Conservation (phyloP, 306 rosid species). For the Arachis stenosperma region DNA sequence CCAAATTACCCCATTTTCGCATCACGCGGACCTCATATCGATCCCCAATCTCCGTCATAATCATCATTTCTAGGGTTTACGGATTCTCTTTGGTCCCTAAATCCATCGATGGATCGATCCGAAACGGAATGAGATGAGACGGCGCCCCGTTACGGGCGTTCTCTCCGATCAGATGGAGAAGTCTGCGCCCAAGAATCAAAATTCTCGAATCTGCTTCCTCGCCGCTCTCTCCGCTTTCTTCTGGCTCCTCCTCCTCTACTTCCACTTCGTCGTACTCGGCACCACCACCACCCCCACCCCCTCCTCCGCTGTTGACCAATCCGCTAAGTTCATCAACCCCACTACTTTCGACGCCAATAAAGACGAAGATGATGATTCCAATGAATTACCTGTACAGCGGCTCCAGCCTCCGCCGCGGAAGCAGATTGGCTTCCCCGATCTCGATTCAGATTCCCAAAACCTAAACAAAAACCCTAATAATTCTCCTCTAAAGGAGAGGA, state of each 20-base stretch:
- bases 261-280: slow-evolving; percentile 77
- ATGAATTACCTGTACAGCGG: background rate
- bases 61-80: too few species aligned
- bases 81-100: too few species aligned
- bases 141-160: slow-evolving; percentile 65
- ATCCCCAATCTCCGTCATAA: too few species aligned
- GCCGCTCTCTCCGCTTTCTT: slow-evolving; percentile 69
- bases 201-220: slow-evolving; percentile 66
- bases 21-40: too few species aligned
- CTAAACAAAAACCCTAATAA: background rate
- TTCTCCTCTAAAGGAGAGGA: slow-evolving; percentile 11
- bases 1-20: too few species aligned
- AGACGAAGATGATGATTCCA: background rate
- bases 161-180: slow-evolving; percentile 78
- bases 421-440: slow-evolving; percentile 19
- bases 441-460: background rate
- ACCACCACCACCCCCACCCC: background rate
- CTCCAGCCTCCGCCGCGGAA: slow-evolving; percentile 20
- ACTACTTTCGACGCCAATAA: background rate
- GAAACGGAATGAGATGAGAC: slow-evolving; percentile 66
- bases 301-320: slow-evolving; percentile 39
- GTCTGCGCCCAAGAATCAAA: slow-evolving; percentile 55
- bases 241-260: slow-evolving; percentile 81
- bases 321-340: slow-evolving; percentile 39
- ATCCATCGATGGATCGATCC: background rate